Base-by-base conservation (phyloP, 2,329 filamentous ascomycete species). In the Lasiodiplodia gonubiensis region DNA sequence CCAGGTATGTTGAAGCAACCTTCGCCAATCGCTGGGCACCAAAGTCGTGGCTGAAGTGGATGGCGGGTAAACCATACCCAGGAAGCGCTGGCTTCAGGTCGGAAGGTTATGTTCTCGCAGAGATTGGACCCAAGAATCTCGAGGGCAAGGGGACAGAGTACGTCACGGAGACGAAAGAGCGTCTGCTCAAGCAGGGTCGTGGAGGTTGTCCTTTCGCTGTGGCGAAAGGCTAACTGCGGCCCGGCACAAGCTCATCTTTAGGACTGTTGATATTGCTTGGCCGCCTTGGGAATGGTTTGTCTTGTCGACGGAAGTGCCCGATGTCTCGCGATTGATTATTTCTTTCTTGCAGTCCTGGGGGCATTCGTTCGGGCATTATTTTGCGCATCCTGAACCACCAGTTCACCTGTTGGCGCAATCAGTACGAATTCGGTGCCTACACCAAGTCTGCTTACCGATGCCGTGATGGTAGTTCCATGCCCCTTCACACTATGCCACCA, bases 401-500 rank as follows among this genome's bases (percentile, higher is more conserved):
- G 74, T 95, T 94, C 67, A 87, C 88, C 83, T 85, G 30, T 74
- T 64, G 78, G 60, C 80, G 49, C 69, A 48, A 61, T 83, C 71
- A 53, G 69, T 70, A 4, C 72, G 46, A 64, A 48, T 49, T 6
- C 11, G 11, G 54, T 16, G 68, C 16, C 14, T 55, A 27, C 21
- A n/a, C 4, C 4, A n/a, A 27, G 35, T 16, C 27, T n/a, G 79
- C 82, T 76, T 71, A 88, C 86, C 67, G 86, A 88, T 69, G 83
- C 87, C 65, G 85, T 89, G 63, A 88, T 83, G 4, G 25, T 42
- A 25, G 85, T 82, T 1, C 86, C 88, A 54, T 84, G 73, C 48
- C 92, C 91, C 74, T 86, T 89, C 66, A 96, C 87, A 75, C 90
- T 92, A 83, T 96, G 92, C 92, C 92, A 96, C 92, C 92, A 95